phyloP scores from a whole-genome alignment of 129 eudicot species.

The Deinandra increscens region DNA sequence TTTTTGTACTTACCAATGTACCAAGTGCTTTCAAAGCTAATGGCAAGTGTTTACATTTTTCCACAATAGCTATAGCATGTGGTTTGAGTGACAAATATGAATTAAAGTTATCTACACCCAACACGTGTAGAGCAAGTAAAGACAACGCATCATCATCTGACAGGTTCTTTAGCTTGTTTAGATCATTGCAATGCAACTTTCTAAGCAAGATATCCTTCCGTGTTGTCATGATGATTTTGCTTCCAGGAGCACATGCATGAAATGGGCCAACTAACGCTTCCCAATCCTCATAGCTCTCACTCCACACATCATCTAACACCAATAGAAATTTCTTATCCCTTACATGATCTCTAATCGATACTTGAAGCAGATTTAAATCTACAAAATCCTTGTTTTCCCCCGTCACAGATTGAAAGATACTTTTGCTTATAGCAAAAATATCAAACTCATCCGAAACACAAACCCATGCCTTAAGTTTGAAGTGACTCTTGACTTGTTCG shows the following conservation, averaged over 20 bases:
- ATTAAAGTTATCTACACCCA: background rate
- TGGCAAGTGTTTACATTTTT: slow-evolving; percentile 14
- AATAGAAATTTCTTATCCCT: background rate
- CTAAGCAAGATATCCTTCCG: background rate
- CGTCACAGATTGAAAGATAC: background rate
- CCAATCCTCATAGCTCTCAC: background rate
- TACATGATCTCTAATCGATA: background rate
- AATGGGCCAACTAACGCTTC: background rate
- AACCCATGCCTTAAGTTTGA: background rate
- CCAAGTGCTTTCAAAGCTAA: slow-evolving; percentile 7
- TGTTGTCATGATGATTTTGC: background rate
- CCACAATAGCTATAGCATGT: slow-evolving; percentile 1
- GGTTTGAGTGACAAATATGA: no score
- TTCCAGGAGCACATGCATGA: background rate
- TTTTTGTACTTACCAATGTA: background rate
- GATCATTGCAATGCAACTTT: background rate
- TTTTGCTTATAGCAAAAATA: background rate
- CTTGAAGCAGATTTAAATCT: background rate
- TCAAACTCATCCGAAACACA: slow-evolving; percentile 9
- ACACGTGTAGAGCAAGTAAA: background rate
- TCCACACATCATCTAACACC: slow-evolving; percentile 8
- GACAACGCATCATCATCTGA: background rate
- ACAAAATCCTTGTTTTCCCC: background rate
- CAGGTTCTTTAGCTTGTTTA: background rate
- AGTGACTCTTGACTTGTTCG: background rate